phyloP scores from a whole-genome alignment of 2,329 filamentous ascomycete species.

The Alternaria sp. region DNA sequence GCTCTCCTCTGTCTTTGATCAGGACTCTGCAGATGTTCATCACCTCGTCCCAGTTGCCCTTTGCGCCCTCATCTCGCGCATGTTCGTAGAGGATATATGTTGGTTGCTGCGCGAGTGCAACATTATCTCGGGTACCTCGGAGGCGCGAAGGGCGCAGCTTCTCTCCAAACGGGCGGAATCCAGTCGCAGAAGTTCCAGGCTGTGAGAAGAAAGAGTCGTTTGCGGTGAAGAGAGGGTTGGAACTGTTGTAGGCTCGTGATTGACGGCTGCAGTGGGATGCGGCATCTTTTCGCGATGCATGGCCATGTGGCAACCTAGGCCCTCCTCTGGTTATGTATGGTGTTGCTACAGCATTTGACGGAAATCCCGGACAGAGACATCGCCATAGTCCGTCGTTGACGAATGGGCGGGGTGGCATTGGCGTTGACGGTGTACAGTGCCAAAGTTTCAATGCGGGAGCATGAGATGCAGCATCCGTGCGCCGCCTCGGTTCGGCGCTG shows the following conservation, averaged over 20 bases:
- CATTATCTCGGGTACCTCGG: slow-evolving; percentile 8
- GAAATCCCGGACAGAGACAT: slow-evolving; percentile 45
- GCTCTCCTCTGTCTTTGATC: slow-evolving; percentile 63
- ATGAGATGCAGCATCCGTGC: slow-evolving; percentile 4
- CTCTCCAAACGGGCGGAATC: slow-evolving; percentile 15
- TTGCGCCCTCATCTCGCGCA: slow-evolving; percentile 37
- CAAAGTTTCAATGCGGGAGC: slow-evolving; percentile 13
- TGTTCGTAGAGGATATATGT: slow-evolving; percentile 44
- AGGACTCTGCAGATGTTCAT: slow-evolving; percentile 65
- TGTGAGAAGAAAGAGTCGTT: slow-evolving; percentile 15
- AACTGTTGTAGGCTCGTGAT: slow-evolving; percentile 27
- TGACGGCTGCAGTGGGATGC: slow-evolving; percentile 1
- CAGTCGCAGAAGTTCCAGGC: neutral
- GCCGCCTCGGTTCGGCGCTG: slow-evolving; percentile 1
- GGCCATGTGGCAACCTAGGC: slow-evolving; percentile 5
- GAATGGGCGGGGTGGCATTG: slow-evolving; percentile 45
- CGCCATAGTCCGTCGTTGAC: slow-evolving; percentile 48
- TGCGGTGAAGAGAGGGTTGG: slow-evolving; percentile 6
- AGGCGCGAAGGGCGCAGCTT: neutral
- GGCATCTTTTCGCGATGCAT: slow-evolving; percentile 2
- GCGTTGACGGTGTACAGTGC: slow-evolving; percentile 7
- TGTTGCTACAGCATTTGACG: slow-evolving; percentile 12
- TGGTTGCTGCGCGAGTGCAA: slow-evolving; percentile 35
- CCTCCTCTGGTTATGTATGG: neutral
- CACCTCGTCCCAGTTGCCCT: slow-evolving; percentile 38